These are phyloP conservation scores for Cucumis hystrix DNA, from an alignment of 306 rosid genomes.

Conservation along the genomic window DNA sequence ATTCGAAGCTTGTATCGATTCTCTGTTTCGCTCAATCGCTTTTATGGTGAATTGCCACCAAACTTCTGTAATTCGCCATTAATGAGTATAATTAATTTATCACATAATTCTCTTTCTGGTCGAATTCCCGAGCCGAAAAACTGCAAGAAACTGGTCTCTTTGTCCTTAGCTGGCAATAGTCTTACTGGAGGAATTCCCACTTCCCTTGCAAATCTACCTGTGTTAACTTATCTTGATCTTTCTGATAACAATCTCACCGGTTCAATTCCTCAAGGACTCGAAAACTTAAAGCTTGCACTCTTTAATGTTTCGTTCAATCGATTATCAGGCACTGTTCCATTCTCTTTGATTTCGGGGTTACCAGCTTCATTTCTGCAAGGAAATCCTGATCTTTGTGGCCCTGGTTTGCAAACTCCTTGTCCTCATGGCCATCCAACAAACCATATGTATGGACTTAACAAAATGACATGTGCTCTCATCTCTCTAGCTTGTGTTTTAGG, in stretches of 20 bases:
- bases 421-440: constrained; percentile 41
- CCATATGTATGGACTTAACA: constrained; percentile 33
- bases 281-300: constrained; percentile 91
- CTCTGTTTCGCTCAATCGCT: constrained; percentile 69
- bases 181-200: constrained; percentile 57
- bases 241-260: constrained; percentile 90
- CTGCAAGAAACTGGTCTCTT: constrained; percentile 72
- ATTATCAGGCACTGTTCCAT: constrained; percentile 80
- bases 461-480: constrained; percentile 51
- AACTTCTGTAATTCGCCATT: constrained; percentile 93
- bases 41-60: constrained; percentile 68
- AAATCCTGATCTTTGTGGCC: constrained; percentile 76
- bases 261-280: constrained; percentile 71
- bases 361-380: constrained; percentile 97
- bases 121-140: constrained; percentile 54
- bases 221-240: constrained; percentile 87
- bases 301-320: constrained; percentile 84
- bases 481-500: constrained; percentile 61
- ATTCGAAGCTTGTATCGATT: constrained; percentile 79
- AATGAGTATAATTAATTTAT: constrained; percentile 85
- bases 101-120: constrained; percentile 81
- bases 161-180: constrained; percentile 73
- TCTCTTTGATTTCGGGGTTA: constrained; percentile 68
- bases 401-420: constrained; percentile 64
- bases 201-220: constrained; percentile 76